phyloP scores from a whole-genome alignment of 306 rosid species.

The Rosa multiflora region DNA sequence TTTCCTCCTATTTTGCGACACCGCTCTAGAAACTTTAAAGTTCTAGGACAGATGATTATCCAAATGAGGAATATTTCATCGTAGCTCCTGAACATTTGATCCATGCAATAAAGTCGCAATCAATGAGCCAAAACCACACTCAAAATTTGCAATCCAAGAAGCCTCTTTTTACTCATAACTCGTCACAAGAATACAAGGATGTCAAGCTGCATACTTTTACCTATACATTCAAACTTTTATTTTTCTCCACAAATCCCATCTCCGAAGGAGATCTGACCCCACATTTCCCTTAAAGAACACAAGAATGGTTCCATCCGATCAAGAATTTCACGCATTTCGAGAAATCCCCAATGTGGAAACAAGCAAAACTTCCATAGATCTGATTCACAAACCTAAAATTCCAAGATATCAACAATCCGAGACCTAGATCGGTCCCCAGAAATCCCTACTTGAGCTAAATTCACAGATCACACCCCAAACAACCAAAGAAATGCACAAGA shows the following conservation, averaged over 20 bases:
- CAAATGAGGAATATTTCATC: neutral
- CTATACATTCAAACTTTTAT: neutral
- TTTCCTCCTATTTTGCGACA: neutral
- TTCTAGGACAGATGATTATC: neutral
- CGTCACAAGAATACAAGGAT: neutral
- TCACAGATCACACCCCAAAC: constrained; percentile 25
- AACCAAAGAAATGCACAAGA: neutral
- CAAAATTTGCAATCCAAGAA: neutral
- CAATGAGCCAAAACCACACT: neutral
- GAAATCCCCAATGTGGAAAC: neutral
- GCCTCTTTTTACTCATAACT: neutral
- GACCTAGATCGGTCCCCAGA: constrained; percentile 28
- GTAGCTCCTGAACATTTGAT: neutral
- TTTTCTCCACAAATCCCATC: neutral
- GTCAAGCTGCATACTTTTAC: neutral
- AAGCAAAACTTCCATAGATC: constrained; percentile 19
- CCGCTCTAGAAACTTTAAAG: neutral
- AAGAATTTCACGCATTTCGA: neutral
- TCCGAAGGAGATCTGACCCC: neutral
- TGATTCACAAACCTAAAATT: constrained; percentile 3
- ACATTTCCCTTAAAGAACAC: constrained; percentile 5
- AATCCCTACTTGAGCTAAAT: constrained; percentile 26
- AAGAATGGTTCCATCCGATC: neutral
- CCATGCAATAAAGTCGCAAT: neutral
- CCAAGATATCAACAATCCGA: constrained; percentile 8